Base-by-base conservation (phyloP, 768 basidiomycete genomes). In the Pisolithus marmoratus region DNA sequence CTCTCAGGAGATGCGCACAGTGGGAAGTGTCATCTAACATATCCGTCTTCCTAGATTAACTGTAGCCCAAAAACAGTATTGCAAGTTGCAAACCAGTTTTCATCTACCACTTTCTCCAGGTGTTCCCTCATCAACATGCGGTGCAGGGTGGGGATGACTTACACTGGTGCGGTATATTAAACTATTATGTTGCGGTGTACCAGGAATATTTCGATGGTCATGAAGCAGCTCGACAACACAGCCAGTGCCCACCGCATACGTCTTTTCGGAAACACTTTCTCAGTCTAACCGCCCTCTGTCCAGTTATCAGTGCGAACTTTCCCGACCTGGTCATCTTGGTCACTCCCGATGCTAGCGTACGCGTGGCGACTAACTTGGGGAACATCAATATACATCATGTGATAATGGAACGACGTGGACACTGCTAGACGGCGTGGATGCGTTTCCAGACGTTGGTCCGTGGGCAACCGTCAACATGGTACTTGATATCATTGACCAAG, bases 391-490 rank as follows among this genome's bases (percentile, higher is more conserved):
- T 64, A 24, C 53, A 7, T 64, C 63, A 22, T 31, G 55, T 14
- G 62, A 63, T 51, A 38, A 17, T 31, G 61, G 61, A 14, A 36
- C 41, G 8, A 58, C 57, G 3, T 61, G 62, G 62, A 52, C 53
- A 24, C 43, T 58, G 37, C 38, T 49, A 12, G 37, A 38, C 5
- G 52, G 52, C 31, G 36, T 48, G 40, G 62, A 63, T 38, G 60
- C 62, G n/a, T 55, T 63, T 27, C 58, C 62, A 3, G 51, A 52
- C 31, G 55, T 60, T 41, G 62, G 62, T 41, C 52, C 57, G n/a
- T 63, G 62, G 62, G 52, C 56, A 34, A 60, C 48, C n/a, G 50
- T 38, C 24, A 50, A 49, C 4, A 58, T 58, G 62, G 62, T 58
- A 14, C 62, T 60, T 14, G 62, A 61, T 38, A 58, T 63, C 19